A percentile compares a stretch with the other conserved stretches of the same genome.
phyloP scores from a whole-genome alignment of 2,329 filamentous ascomycete species.

The Ophiostoma populinum region DNA sequence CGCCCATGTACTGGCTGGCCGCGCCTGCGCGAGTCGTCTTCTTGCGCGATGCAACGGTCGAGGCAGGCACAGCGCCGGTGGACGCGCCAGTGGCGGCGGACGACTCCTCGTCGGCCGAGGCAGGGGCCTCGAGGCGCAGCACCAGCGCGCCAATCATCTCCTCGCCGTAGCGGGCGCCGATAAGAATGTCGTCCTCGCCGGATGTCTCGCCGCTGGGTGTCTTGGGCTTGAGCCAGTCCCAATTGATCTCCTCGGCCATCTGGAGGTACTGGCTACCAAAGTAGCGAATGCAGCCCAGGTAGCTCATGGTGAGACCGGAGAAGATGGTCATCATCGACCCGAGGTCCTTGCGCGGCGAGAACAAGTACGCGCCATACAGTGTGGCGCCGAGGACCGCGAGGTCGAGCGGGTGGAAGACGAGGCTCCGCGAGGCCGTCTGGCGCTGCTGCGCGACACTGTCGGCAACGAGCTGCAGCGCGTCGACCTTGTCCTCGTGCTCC shows the following conservation, averaged over 20 bases:
- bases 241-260: conserved; percentile 41
- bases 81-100: background rate
- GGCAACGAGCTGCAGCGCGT: conserved; percentile 56
- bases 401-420: conserved; percentile 46
- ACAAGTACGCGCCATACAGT: conserved; percentile 28
- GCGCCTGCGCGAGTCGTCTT: conserved; percentile 6
- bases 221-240: conserved; percentile 37
- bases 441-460: conserved; percentile 74
- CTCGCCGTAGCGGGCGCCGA: conserved; percentile 50
- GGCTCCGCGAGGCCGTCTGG: conserved; percentile 42
- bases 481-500: conserved; percentile 40
- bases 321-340: conserved; percentile 39
- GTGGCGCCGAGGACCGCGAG: conserved; percentile 28
- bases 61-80: background rate
- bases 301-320: conserved; percentile 44
- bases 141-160: conserved; percentile 57
- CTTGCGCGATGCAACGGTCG: conserved; percentile 5
- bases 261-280: conserved; percentile 43
- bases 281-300: conserved; percentile 43
- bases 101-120: background rate
- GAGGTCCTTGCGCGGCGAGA: conserved; percentile 28
- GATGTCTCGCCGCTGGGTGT: conserved; percentile 12
- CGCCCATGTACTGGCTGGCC: conserved; percentile 29
- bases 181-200: conserved; percentile 34
- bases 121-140: conserved; percentile 39